Conservation (phyloP, 2,329 filamentous ascomycete genomes). For the Fusarium sp. region DNA sequence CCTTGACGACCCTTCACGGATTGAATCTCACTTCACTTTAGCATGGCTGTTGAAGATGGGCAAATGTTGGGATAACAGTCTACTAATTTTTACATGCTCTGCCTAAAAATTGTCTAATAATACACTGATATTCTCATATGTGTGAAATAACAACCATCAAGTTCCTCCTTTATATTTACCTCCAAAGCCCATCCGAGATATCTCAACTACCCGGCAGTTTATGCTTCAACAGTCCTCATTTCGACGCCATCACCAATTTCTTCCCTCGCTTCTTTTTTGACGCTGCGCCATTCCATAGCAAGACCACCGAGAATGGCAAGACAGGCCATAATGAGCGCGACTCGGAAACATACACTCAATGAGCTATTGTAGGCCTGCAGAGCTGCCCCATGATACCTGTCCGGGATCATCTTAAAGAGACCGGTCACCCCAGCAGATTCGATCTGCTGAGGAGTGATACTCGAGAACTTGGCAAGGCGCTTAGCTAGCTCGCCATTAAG, state of each 20-base stretch:
- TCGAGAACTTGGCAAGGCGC: conserved; percentile 11
- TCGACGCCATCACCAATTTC: neutral
- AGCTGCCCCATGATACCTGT: conserved; percentile 9
- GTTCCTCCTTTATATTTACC: neutral
- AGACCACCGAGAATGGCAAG: conserved; percentile 62
- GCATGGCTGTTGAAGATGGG: neutral
- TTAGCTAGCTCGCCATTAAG: conserved; percentile 59
- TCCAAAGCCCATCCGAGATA: neutral
- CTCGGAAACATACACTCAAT: conserved; percentile 65
- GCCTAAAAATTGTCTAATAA: neutral
- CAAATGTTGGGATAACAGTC: neutral
- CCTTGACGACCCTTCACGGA: neutral
- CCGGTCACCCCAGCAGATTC: conserved; percentile 15
- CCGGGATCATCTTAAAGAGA: conserved; percentile 8
- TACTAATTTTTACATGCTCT: neutral
- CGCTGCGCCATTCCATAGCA: conserved; percentile 56
- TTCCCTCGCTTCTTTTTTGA: conserved; percentile 4
- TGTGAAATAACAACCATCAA: neutral
- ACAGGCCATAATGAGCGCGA: conserved; percentile 61
- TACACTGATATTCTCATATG: neutral
- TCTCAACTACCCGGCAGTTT: neutral
- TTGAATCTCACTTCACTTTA: neutral
- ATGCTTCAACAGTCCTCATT: neutral
- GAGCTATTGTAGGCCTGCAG: conserved; percentile 66
- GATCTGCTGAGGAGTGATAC: conserved; percentile 16